Base-by-base conservation (phyloP, 345 rosid species). In the Sonneratia alba region DNA sequence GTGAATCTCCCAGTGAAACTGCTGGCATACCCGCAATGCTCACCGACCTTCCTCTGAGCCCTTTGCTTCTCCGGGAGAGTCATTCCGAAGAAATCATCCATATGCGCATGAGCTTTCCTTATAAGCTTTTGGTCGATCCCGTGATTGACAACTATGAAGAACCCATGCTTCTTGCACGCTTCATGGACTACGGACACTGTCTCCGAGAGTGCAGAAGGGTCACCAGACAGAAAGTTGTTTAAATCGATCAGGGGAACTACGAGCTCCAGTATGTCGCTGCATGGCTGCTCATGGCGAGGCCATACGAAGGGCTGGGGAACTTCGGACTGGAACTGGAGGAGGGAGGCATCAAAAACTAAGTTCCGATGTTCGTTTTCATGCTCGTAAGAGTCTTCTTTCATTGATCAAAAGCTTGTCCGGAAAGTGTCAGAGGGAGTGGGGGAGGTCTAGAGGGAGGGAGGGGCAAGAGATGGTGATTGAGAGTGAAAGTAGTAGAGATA, bases 1-100 rank as follows among this genome's bases (percentile, higher is more conserved):
- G 86, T 76, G 69, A 84, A 92, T 74, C 98, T 85, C 7, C 93
- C 95, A 32, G 89, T 84, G 71, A 88, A 92, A 72, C 96, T 92
- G 75, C 91, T 90, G 15, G 95, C 91, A 53, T 90, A 92, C 59
- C 98, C 98, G 14, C 83, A 84, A 73, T 57, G 66, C 48, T 90
- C 89, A 1, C 97, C 98, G 47, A 71, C 21, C 56, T 76, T 82
- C 72, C 95, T 87, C 74, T 83, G 82, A 15, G 89, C 92, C 76
- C 68, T 88, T 67, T 83, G 83, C 79, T 90, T 92, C 77, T 84
- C 87, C 12, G 67, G 49, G 10, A 80, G 77, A 9, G 80, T 82
- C 75, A 86, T 51, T 56, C 79, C 83, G 59, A 92, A 92, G 83
- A 90, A 92, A 37, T 15, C 55, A 71, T 85, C 89, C 88, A 83